phyloP scores from a whole-genome alignment of 139 green algal species.

The Nannochloris sp. region DNA sequence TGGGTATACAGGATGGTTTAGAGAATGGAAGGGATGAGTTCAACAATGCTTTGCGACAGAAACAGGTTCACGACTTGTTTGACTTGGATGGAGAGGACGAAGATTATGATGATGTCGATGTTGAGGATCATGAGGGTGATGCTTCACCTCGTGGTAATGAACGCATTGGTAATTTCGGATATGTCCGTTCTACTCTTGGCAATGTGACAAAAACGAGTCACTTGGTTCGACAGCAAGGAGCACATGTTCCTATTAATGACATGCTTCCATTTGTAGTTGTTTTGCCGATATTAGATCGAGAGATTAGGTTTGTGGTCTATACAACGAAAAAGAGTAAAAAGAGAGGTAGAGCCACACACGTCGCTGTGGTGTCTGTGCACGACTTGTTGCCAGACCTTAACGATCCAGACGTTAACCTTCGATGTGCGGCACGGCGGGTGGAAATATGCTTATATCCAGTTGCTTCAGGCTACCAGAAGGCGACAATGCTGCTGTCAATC shows the following conservation, averaged over 20 bases:
- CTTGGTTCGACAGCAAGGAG: background rate
- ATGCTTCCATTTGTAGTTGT: background rate
- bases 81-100: background rate
- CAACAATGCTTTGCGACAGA: background rate
- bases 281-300: background rate
- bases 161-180: background rate
- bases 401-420: background rate
- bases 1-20: no score
- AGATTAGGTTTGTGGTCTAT: background rate
- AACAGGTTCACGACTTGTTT: background rate
- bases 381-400: background rate
- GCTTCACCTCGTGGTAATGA: background rate
- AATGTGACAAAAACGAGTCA: background rate
- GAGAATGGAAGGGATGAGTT: background rate
- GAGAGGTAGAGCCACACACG: background rate
- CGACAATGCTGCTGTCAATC: background rate
- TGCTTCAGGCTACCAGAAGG: background rate
- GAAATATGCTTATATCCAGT: background rate
- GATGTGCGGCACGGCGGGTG: background rate
- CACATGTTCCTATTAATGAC: background rate
- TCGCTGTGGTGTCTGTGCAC: background rate
- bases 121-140: background rate
- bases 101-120: background rate
- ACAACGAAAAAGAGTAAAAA: slow-evolving; percentile 9
- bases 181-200: background rate